Evolutionary conservation across 495 filamentous ascomycete species (phyloP).

Genomic region (Trichoderma virens): DNA sequence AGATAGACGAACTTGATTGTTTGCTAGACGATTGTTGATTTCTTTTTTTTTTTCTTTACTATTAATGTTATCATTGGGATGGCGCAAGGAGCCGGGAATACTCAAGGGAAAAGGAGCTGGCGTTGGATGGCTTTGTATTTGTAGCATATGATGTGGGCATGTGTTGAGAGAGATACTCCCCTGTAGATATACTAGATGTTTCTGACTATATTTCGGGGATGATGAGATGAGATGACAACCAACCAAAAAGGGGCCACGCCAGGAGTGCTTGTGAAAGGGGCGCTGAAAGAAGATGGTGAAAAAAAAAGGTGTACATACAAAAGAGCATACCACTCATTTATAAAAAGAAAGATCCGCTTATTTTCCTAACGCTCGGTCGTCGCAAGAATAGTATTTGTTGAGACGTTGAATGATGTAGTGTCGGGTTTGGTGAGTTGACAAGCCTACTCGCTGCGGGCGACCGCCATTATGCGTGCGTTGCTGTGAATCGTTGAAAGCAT

Average conservation of each 20-base stretch:
- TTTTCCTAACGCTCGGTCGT: not conserved
- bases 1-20: constrained; percentile 87
- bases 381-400: not conserved
- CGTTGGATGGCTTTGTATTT: constrained; percentile 3
- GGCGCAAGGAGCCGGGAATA: constrained; percentile 20
- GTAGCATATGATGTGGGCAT: not conserved
- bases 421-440: no score
- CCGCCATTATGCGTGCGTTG: not conserved
- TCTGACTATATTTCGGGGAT: not conserved
- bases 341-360: not conserved
- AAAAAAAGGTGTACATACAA: not conserved
- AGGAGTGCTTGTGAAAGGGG: not conserved
- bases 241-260: not conserved
- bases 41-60: constrained; percentile 15
- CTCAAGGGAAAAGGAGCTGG: constrained; percentile 11
- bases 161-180: not conserved
- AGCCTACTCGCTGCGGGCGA: no score
- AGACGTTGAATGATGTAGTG: no score
- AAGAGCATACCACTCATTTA: constrained; percentile 3
- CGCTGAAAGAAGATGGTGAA: not conserved
- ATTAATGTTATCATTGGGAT: constrained; percentile 16
- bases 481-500: not conserved
- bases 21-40: constrained; percentile 64
- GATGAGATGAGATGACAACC: not conserved
- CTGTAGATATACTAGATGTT: constrained; percentile 6